phyloP scores from a whole-genome alignment of 2,329 filamentous ascomycete genomes.

The Dactylonectria estremocensis region DNA sequence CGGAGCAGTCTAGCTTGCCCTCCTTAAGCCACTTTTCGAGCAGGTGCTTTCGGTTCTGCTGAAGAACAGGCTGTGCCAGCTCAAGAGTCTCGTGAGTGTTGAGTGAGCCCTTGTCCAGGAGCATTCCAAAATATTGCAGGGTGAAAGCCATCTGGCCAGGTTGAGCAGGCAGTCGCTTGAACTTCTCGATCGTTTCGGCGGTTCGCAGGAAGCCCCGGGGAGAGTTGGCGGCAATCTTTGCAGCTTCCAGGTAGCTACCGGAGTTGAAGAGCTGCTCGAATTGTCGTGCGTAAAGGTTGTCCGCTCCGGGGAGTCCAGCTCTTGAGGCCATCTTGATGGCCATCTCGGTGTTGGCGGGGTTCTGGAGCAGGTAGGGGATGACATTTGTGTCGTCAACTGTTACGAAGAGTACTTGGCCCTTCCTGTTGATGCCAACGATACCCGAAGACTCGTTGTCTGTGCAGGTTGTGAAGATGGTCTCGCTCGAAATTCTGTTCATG shows the following conservation, averaged over 20 bases:
- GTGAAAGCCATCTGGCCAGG: constrained; percentile 93
- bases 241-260: constrained; percentile 88
- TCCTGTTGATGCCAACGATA: constrained; percentile 95
- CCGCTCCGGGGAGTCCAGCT: constrained; percentile 93
- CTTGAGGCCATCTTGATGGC: constrained; percentile 97
- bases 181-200: constrained; percentile 93
- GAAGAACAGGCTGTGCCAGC: constrained; percentile 90
- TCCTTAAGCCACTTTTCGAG: constrained; percentile 99
- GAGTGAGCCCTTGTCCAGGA: constrained; percentile 93
- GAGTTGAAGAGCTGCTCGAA: constrained; percentile 89
- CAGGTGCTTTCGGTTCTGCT: constrained; percentile 94
- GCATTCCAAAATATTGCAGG: constrained; percentile 97
- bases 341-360: constrained; percentile 92
- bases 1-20: constrained; percentile 95
- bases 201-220: constrained; percentile 96
- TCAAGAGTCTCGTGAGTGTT: constrained; percentile 97
- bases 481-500: constrained; percentile 99
- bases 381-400: constrained; percentile 93
- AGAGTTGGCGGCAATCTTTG: constrained; percentile 96
- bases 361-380: constrained; percentile 95
- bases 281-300: constrained; percentile 91
- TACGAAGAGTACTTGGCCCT: constrained; percentile 95
- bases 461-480: constrained; percentile 97
- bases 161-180: constrained; percentile 88
- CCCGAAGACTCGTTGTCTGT: constrained; percentile 87